Evolutionary conservation across 169 alveolate species (phyloP), one percentile per base, ranked within the genome.

Genomic region (Cryptosporidium viatorum): DNA sequence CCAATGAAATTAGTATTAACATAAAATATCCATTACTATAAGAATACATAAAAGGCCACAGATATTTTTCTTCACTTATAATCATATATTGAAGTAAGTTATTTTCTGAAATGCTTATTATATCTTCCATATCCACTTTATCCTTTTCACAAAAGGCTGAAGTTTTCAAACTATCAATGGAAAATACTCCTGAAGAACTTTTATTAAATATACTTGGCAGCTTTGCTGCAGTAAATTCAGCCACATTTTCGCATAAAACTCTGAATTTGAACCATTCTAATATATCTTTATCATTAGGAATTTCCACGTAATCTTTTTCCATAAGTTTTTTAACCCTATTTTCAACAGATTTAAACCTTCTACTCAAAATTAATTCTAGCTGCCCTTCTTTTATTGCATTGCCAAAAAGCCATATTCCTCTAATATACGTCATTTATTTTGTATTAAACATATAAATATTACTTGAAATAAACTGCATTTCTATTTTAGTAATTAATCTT

Each of bases 321-420:
- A 74, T 58, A n/a, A 74, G 35, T 26, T 59, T 59, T 26, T 52
- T 16, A 1, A 74, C 12, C 33, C 86, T 26, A 10, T 74, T 55
- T 31, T 74, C 86, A 33, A 74, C 86, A n/a, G 86, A 52, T 35
- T 37, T 59, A 18, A 31, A 74, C 23, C 71, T 74, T 33, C 41
- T 52, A 26, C 86, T 74, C 51, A 74, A 37, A 31, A 74, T 58
- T 26, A 74, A 26, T 35, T 74, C 73, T n/a, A 74, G 55, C 3
- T 2, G 1, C 1, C 43, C 55, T 33, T 71, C 71, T 21, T 16
- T 52, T 35, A 35, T 7, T n/a, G 55, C 31, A 33, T 55, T 74
- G 3, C 86, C 71, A 58, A 74, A 74, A 37, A 74, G 29, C 86
- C 86, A 74, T 29, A 74, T 74, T 8, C 86, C 86, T 26, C 86